phyloP scores from a whole-genome alignment of 2,329 filamentous ascomycete species.

The Penicillium sp. region DNA sequence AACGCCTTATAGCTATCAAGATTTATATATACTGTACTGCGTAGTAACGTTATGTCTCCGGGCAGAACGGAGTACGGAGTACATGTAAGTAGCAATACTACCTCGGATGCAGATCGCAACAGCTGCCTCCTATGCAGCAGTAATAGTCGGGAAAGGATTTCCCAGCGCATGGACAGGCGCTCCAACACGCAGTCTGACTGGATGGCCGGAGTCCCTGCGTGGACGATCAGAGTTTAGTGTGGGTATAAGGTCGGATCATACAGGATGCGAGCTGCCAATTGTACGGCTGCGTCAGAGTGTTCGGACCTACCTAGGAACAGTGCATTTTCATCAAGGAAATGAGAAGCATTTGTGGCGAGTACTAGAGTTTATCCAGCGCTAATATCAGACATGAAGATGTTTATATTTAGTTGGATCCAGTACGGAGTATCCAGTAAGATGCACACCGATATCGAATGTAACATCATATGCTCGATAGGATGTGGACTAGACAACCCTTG shows the following conservation, averaged over 20 bases:
- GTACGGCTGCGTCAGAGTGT: background rate
- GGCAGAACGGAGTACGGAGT: background rate
- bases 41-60: background rate
- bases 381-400: constrained; percentile 2
- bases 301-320: constrained; percentile 4
- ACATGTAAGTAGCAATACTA: background rate
- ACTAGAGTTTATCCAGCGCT: background rate
- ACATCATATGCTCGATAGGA: background rate
- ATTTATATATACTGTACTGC: background rate
- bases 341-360: background rate
- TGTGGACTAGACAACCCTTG: background rate
- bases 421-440: background rate
- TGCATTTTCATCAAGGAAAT: constrained; percentile 2
- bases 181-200: constrained; percentile 3
- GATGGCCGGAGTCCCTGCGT: constrained; percentile 13
- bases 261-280: constrained; percentile 7
- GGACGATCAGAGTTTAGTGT: constrained; percentile 10
- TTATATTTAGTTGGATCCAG: constrained; percentile 2
- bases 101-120: background rate
- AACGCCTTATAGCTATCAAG: background rate
- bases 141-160: background rate
- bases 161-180: background rate
- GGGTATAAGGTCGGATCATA: constrained; percentile 2
- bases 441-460: background rate
- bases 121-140: background rate